phyloP scores from a whole-genome alignment of 768 basidiomycete species.

The Pulveroboletus sp. region DNA sequence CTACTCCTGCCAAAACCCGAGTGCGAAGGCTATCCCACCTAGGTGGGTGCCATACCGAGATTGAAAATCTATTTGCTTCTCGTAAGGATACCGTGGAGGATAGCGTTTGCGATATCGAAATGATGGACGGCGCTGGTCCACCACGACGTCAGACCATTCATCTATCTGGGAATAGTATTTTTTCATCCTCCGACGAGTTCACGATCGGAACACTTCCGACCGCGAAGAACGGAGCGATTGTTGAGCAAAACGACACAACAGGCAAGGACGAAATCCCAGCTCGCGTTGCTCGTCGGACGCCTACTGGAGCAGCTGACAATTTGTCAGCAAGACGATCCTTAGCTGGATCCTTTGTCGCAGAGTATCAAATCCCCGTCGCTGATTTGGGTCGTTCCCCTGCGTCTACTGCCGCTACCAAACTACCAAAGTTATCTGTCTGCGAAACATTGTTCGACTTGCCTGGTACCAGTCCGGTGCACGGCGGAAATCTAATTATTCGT shows the following conservation, averaged over 20 bases:
- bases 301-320: neutral
- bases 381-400: conserved; percentile 3
- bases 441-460: conserved; percentile 6
- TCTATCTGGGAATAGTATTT: conserved; percentile 27
- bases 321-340: neutral
- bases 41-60: neutral
- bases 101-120: conserved; percentile 14
- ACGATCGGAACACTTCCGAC: conserved; percentile 12
- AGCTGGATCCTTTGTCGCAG: conserved; percentile 14
- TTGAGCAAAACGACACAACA: neutral
- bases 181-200: conserved; percentile 30
- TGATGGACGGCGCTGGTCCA: conserved; percentile 14
- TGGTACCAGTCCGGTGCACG: conserved; percentile 11
- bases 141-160: conserved; percentile 13
- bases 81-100: neutral
- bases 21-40: neutral
- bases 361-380: conserved; percentile 13
- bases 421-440: conserved; percentile 4
- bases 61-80: neutral
- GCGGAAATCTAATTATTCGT: neutral
- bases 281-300: neutral
- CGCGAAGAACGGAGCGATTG: neutral
- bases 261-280: neutral
- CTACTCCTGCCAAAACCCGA: conserved; percentile 22
- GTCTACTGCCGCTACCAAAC: neutral